These are phyloP conservation scores for Penicillium soppii DNA, from an alignment of 495 filamentous ascomycete genomes.

Conservation along the genomic window DNA sequence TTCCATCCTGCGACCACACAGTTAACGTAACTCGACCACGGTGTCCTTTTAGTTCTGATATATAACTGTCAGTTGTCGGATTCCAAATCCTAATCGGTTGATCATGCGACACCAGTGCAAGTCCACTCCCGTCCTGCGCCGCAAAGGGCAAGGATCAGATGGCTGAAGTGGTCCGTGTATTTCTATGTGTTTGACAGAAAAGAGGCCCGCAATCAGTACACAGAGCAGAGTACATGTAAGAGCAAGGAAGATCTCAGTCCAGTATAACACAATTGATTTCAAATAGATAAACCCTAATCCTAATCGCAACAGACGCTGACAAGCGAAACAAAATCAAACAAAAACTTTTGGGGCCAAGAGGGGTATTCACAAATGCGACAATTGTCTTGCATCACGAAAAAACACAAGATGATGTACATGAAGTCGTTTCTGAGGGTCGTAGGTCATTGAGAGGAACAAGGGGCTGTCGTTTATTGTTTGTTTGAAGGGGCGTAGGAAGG, in stretches of 20 bases:
- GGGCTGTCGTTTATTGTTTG: constrained; percentile 9
- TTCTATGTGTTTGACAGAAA: too few relatives aligned
- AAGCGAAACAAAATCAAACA: constrained; percentile 9
- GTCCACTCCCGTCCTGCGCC: too few relatives aligned
- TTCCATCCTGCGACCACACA: too few relatives aligned
- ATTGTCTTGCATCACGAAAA: constrained; percentile 17
- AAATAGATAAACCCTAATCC: neutral
- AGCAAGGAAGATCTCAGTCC: neutral
- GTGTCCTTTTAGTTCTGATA: too few relatives aligned
- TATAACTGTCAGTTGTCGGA: too few relatives aligned
- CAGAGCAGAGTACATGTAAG: too few relatives aligned
- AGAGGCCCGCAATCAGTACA: too few relatives aligned
- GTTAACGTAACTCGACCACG: too few relatives aligned
- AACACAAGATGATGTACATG: constrained; percentile 35
- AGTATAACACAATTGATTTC: neutral
- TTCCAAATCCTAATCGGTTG: too few relatives aligned
- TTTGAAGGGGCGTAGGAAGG: neutral
- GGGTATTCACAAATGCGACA: constrained; percentile 38
- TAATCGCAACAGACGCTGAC: constrained; percentile 6
- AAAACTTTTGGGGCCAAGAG: constrained; percentile 30
- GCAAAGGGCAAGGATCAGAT: too few relatives aligned
- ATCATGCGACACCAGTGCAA: too few relatives aligned
- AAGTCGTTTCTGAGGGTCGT: constrained; percentile 22
- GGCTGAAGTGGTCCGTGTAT: too few relatives aligned
- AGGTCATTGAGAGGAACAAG: constrained; percentile 5